A percentile compares a stretch with the other conserved stretches of the same genome.
phyloP scores from a whole-genome alignment of 1,284 basidiomycete genomes.

The Cryptococcus sp. region DNA sequence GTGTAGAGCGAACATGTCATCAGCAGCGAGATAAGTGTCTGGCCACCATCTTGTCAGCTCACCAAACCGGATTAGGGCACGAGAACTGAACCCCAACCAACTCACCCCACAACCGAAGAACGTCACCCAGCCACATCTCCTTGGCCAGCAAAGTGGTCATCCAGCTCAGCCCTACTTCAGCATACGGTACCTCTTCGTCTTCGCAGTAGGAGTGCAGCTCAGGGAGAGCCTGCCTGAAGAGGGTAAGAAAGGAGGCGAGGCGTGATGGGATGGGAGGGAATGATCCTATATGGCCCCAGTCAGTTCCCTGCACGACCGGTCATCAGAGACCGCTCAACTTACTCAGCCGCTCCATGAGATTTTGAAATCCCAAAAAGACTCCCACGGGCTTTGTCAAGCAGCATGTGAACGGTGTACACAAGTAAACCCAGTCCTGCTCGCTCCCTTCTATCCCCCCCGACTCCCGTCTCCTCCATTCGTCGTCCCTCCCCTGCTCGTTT shows the following conservation, averaged over 20 bases:
- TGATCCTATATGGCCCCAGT: conserved; percentile 15
- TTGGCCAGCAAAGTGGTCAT: conserved; percentile 40
- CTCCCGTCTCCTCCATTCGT: conserved; percentile 12
- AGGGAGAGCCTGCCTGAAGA: conserved; percentile 42
- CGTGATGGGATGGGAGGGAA: conserved; percentile 43
- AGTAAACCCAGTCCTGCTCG: conserved; percentile 42
- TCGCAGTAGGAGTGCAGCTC: conserved; percentile 48
- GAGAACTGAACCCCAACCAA: background rate
- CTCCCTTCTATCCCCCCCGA: conserved; percentile 13
- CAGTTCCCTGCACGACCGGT: background rate
- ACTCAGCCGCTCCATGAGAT: conserved; percentile 40
- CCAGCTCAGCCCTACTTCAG: conserved; percentile 44
- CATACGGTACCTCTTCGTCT: conserved; percentile 47
- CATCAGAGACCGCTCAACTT: conserved; percentile 15
- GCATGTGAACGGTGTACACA: conserved; percentile 46
- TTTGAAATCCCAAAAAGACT: conserved; percentile 40
- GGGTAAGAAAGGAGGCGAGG: conserved; percentile 40
- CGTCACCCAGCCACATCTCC: conserved; percentile 48
- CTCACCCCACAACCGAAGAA: conserved; percentile 47
- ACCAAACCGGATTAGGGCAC: background rate
- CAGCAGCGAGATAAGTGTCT: conserved; percentile 46
- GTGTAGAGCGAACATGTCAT: conserved; percentile 47
- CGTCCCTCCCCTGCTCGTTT: conserved; percentile 18
- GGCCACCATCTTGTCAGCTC: conserved; percentile 1
- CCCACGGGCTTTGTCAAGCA: conserved; percentile 37